These are phyloP conservation scores for Trichophyton verrucosum DNA, from an alignment of 2,329 filamentous ascomycete species.

Conservation along the genomic window DNA sequence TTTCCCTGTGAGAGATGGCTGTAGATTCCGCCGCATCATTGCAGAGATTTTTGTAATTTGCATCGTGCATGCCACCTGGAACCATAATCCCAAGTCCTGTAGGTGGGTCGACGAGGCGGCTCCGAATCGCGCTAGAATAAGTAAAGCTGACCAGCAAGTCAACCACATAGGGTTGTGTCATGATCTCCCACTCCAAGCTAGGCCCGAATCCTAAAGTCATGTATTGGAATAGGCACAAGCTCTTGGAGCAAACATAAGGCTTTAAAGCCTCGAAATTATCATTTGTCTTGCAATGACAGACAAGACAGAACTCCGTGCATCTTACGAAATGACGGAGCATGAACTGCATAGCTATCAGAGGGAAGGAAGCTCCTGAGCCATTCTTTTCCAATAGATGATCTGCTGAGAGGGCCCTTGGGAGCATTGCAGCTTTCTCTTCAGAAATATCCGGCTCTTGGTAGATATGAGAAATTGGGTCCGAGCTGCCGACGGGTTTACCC, in stretches of 20 bases:
- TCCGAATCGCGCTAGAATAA: slow-evolving; percentile 44
- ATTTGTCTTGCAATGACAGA: slow-evolving; percentile 60
- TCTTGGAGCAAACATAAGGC: slow-evolving; percentile 59
- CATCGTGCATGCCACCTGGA: slow-evolving; percentile 1
- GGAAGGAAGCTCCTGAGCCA: slow-evolving; percentile 36
- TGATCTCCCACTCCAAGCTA: slow-evolving; percentile 72
- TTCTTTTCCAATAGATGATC: slow-evolving; percentile 38
- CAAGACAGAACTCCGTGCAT: slow-evolving; percentile 77
- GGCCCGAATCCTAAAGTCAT: slow-evolving; percentile 75
- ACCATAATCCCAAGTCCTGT: slow-evolving; percentile 41
- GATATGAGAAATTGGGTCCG: slow-evolving; percentile 9
- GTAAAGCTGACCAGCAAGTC: slow-evolving; percentile 77
- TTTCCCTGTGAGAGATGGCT: background rate
- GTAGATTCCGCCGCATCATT: background rate
- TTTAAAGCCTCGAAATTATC: slow-evolving; percentile 45
- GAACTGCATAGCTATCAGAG: slow-evolving; percentile 58
- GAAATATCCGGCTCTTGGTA: slow-evolving; percentile 19
- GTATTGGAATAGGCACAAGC: slow-evolving; percentile 77
- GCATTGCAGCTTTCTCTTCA: slow-evolving; percentile 16
- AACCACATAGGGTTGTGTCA: slow-evolving; percentile 66
- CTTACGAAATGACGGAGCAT: slow-evolving; percentile 62
- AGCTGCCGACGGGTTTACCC: slow-evolving; percentile 18
- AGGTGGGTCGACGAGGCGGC: slow-evolving; percentile 42
- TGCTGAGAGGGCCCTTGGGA: slow-evolving; percentile 35
- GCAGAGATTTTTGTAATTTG: background rate